Base-by-base conservation (phyloP, 2,329 filamentous ascomycete species). In the Knufia petricola region DNA sequence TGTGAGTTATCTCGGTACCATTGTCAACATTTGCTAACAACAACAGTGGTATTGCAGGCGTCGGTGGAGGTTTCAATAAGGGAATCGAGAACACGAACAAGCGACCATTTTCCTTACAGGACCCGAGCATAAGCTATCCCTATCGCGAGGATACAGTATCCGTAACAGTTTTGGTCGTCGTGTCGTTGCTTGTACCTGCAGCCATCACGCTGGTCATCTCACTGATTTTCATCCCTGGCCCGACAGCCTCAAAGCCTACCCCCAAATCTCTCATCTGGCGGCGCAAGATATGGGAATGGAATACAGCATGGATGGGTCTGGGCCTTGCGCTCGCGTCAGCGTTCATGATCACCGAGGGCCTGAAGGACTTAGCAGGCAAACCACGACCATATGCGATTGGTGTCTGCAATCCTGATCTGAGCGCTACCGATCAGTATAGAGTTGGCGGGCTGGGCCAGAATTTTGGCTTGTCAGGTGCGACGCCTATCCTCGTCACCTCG, bases 231-330 rank as follows among this genome's bases (percentile, higher is more conserved):
- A 79, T 92, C 1, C 87, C 87, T 1, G 86, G 85, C 2, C 75
- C 78, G 4, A 82, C 81, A 1, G 80, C 83, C 1, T 75, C 78
- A 13, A 72, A 71, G 36, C 73, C 75, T 19, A 81, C 82, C 0
- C 79, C 85, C 1, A 75, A 74, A 54, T 65, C 74, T 3, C 67
- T 86, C 48, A 72, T 89, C 38, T 88, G 86, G 81, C 79, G 78
- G 62, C 77, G 86, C 55, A 95, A 92, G 68, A 64, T 95, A 1
- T 95, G 90, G 88, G 89, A 95, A 65, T 81, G 86, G 64, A 87
- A 95, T 62, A 81, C 80, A 2, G 88, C 86, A 50, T 87, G 84
- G 79, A 79, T 95, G 59, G 89, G 89, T 0, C 74, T 95, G 2
- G 85, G 74, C 1, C 71, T 95, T 15, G 79, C 85, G 2, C 70